phyloP scores from a whole-genome alignment of 2,329 filamentous ascomycete species.

The Neonectria magnoliae region DNA sequence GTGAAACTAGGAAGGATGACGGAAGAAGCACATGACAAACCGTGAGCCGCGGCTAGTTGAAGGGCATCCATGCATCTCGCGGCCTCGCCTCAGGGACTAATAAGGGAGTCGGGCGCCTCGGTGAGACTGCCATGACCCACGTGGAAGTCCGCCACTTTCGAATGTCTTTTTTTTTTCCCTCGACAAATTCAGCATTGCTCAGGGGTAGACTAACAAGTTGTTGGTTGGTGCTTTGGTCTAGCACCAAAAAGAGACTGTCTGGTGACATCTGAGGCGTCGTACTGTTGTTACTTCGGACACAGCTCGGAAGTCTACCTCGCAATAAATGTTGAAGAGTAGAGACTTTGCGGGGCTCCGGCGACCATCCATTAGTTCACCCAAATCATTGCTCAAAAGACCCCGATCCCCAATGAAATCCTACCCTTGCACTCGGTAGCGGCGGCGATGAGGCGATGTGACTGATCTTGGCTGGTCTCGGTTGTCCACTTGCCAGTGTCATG shows the following conservation, averaged over 20 bases:
- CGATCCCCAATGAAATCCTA: neutral
- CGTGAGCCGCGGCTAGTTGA: slow-evolving; percentile 17
- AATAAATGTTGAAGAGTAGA: neutral
- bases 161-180: neutral
- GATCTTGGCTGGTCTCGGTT: slow-evolving; percentile 14
- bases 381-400: neutral
- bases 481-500: slow-evolving; percentile 23
- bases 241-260: neutral
- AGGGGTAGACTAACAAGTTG: neutral
- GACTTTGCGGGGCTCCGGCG: neutral
- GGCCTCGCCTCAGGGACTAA: neutral
- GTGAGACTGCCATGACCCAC: slow-evolving; percentile 4
- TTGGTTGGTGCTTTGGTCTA: neutral
- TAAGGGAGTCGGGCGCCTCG: slow-evolving; percentile 2
- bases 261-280: neutral
- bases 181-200: neutral
- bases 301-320: too few relatives aligned
- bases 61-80: slow-evolving; percentile 11
- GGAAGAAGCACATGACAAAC: slow-evolving; percentile 18
- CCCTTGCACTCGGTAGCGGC: neutral
- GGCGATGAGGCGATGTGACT: slow-evolving; percentile 5
- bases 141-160: slow-evolving; percentile 6
- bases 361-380: neutral
- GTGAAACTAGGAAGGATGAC: neutral
- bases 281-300: too few relatives aligned